phyloP scores from a whole-genome alignment of 2,329 filamentous ascomycete species.

The Colletotrichum tropicale region DNA sequence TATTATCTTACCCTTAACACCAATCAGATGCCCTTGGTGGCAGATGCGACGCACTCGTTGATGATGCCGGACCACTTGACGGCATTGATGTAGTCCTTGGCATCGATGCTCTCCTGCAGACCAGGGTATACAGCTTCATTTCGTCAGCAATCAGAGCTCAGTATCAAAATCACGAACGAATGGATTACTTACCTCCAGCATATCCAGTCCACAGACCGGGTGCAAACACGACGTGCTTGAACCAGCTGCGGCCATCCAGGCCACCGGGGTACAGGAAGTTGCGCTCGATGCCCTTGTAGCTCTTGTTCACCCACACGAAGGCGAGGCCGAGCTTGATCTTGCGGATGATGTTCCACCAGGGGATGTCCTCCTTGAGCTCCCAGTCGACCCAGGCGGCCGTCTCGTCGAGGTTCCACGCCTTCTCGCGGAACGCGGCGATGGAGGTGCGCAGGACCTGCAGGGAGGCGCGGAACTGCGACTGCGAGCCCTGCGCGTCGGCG shows the following conservation, averaged over 20 bases:
- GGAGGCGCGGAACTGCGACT: slow-evolving; percentile 41
- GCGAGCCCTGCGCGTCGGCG: slow-evolving; percentile 34
- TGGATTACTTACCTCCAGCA: slow-evolving; percentile 64
- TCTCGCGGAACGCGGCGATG: slow-evolving; percentile 39
- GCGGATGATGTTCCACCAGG: slow-evolving; percentile 80
- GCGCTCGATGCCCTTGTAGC: slow-evolving; percentile 85
- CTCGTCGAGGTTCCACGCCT: slow-evolving; percentile 50
- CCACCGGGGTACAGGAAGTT: slow-evolving; percentile 78
- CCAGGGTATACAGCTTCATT: slow-evolving; percentile 64
- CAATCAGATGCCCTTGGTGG: slow-evolving; percentile 38
- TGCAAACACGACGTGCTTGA: slow-evolving; percentile 94
- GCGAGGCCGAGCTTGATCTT: slow-evolving; percentile 67
- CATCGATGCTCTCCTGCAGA: slow-evolving; percentile 65
- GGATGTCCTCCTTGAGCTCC: slow-evolving; percentile 58
- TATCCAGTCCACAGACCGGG: slow-evolving; percentile 93
- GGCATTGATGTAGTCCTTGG: slow-evolving; percentile 61
- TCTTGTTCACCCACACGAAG: slow-evolving; percentile 73
- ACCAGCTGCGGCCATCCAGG: slow-evolving; percentile 82
- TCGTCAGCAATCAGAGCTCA: slow-evolving; percentile 14
- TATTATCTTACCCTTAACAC: fast-evolving
- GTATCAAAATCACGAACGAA: neutral
- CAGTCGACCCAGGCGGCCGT: slow-evolving; percentile 44
- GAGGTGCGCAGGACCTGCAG: slow-evolving; percentile 42
- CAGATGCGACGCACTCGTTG: slow-evolving; percentile 51
- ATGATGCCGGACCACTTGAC: slow-evolving; percentile 66